Base-by-base conservation (phyloP, 2,329 filamentous ascomycete genomes). In the Cordyceps cateniannulata region DNA sequence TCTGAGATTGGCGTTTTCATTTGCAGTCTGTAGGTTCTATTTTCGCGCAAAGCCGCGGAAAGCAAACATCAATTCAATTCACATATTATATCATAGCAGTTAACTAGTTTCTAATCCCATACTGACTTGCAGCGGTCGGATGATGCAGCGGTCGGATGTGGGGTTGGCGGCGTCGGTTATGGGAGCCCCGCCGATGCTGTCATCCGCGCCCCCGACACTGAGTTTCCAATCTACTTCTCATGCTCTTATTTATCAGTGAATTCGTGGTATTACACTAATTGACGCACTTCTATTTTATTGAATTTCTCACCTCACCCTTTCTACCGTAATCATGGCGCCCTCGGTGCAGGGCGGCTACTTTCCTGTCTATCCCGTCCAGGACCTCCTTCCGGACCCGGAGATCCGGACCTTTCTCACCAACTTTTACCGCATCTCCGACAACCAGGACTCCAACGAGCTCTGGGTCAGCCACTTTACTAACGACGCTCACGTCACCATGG, bases 341-440 rank as follows among this genome's bases (percentile, higher is more conserved):
- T 20, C 53, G n/a, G 53, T 12, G 35, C 55, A 53, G 12, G 66
- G 68, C 25, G 69, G 67, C 25, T 73, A 72, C 62, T 63, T 69
- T 35, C 71, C 72, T 22, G 52, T 68, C 12, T 74, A 74, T 56
- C 70, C 72, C 44, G 65, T 69, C 29, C 64, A 67, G 50, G 69
- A 67, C 24, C 64, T 64, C 18, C 68, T 71, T 49, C 67, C 69
- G 3, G 72, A 74, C 22, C 66, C 68, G 29, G 68, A 68, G 61
- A 66, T 75, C 48, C 70, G 68, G 49, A 67, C 67, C 29, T 80
- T 80, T 54, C 72, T 80, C 62, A 71, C 72, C 60, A 68, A 69
- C 35, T 81, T 81, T 66, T 81, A 77, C 67, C 70, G 67, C 3
- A 65, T 71, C 14, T 81, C 79, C 25, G 79, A 81, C 64, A 73